These are phyloP conservation scores for Saposhnikovia divaricata DNA, from an alignment of 129 eudicot genomes.

Conservation along the genomic window DNA sequence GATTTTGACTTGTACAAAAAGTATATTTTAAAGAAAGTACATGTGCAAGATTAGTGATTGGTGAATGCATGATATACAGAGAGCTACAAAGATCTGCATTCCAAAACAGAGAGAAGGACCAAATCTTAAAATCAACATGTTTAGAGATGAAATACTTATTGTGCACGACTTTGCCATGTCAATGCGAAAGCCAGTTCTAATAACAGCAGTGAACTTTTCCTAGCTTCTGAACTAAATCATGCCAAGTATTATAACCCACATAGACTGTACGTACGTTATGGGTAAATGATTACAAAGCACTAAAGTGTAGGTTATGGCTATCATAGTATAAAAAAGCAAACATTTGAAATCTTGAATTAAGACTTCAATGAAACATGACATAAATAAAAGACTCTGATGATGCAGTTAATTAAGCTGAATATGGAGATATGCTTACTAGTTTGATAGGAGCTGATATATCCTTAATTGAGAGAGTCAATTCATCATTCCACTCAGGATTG, in stretches of 20 bases:
- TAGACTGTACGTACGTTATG: no score
- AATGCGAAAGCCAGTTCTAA: background rate
- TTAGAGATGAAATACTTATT: background rate
- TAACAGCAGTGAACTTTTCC: background rate
- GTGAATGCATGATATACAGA: background rate
- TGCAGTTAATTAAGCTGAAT: background rate
- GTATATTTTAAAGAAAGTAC: background rate
- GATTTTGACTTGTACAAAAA: background rate
- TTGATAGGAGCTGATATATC: conserved; percentile 40
- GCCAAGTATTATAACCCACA: no score
- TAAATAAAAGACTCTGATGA: background rate
- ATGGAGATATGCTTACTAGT: conserved; percentile 30
- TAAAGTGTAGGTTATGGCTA: background rate
- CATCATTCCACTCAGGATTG: conserved; percentile 66
- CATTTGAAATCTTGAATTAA: background rate
- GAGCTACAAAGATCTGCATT: background rate
- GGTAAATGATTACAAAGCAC: background rate
- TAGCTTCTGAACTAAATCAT: background rate
- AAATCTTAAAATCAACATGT: background rate
- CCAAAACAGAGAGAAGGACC: background rate
- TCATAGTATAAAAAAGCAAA: background rate
- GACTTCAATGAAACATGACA: background rate
- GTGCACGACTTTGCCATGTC: background rate
- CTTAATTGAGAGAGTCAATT: conserved; percentile 45
- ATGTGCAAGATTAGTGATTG: no score